These are phyloP conservation scores for Phlebiopsis flavidoalba DNA, from an alignment of 768 basidiomycete species.

Conservation along the genomic window DNA sequence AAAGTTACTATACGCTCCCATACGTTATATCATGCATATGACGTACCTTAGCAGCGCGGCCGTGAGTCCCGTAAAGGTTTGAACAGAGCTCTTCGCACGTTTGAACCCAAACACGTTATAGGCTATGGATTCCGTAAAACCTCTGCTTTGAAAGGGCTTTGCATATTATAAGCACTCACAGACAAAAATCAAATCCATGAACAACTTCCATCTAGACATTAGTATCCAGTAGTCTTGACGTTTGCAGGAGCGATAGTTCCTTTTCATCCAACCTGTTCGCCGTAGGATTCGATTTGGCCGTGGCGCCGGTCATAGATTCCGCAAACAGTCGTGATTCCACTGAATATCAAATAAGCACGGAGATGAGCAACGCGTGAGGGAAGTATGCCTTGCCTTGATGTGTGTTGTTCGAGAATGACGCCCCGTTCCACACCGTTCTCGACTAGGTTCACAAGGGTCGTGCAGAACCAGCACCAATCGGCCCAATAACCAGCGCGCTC, in stretches of 20 bases:
- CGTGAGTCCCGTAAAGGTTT: slow-evolving; percentile 61
- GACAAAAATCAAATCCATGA: slow-evolving; percentile 86
- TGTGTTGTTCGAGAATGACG: slow-evolving; percentile 58
- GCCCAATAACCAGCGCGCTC: slow-evolving; percentile 69
- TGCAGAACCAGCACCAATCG: slow-evolving; percentile 83
- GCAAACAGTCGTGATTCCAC: slow-evolving; percentile 70
- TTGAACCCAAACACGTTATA: slow-evolving; percentile 75
- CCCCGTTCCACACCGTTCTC: slow-evolving; percentile 79
- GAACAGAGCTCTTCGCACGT: slow-evolving; percentile 52
- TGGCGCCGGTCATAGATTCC: slow-evolving; percentile 68
- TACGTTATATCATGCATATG: slow-evolving; percentile 4
- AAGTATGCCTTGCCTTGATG: slow-evolving; percentile 45
- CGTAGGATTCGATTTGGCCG: slow-evolving; percentile 62
- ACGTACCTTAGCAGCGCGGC: slow-evolving; percentile 71
- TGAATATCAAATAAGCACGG: slow-evolving; percentile 22
- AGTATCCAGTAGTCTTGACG: slow-evolving; percentile 76
- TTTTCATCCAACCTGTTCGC: slow-evolving; percentile 57
- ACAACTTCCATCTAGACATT: slow-evolving; percentile 61
- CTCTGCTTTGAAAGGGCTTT: neutral
- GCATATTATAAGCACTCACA: slow-evolving; percentile 41
- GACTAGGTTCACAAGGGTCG: slow-evolving; percentile 75
- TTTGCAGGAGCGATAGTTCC: slow-evolving; percentile 61
- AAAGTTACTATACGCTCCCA: neutral
- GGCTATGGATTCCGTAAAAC: slow-evolving; percentile 36
- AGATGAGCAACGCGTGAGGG: neutral